These are phyloP conservation scores for Sinapis alba DNA, from an alignment of 441 rosid genomes.

Conservation along the genomic window DNA sequence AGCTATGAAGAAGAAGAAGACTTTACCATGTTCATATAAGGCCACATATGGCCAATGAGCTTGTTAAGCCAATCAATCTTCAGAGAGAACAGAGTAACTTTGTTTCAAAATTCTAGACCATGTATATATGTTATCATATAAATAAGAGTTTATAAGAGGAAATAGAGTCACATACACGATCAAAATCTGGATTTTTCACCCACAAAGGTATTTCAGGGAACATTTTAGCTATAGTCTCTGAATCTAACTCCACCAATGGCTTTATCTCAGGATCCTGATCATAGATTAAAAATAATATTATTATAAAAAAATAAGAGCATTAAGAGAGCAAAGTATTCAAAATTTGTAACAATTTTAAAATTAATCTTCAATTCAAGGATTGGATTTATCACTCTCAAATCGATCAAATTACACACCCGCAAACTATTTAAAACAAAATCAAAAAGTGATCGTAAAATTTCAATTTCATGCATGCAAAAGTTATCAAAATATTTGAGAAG, in stretches of 20 bases:
- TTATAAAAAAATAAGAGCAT: background rate
- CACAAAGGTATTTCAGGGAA: slow-evolving; percentile 67
- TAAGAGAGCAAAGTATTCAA: background rate
- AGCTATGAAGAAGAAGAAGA: slow-evolving; percentile 6
- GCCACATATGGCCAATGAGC: slow-evolving; percentile 67
- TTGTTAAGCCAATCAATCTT: slow-evolving; percentile 80
- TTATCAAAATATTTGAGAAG: slow-evolving; percentile 6
- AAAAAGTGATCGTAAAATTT: background rate
- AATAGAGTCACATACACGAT: slow-evolving; percentile 55
- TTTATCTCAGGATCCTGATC: slow-evolving; percentile 61
- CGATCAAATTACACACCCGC: background rate
- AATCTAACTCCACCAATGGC: slow-evolving; percentile 62
- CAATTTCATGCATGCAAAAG: slow-evolving; percentile 15
- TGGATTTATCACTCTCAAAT: background rate
- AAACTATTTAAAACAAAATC: background rate
- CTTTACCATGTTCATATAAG: slow-evolving; percentile 60
- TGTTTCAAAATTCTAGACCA: background rate
- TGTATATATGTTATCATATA: background rate
- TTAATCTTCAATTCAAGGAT: background rate
- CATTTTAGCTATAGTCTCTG: slow-evolving; percentile 47
- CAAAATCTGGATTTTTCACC: slow-evolving; percentile 79
- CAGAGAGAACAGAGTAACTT: slow-evolving; percentile 2
- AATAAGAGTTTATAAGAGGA: background rate
- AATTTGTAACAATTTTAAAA: background rate
- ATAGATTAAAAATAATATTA: slow-evolving; percentile 14